Base-by-base conservation (phyloP, 2,329 filamentous ascomycete genomes). In the Colletotrichum sp. region DNA sequence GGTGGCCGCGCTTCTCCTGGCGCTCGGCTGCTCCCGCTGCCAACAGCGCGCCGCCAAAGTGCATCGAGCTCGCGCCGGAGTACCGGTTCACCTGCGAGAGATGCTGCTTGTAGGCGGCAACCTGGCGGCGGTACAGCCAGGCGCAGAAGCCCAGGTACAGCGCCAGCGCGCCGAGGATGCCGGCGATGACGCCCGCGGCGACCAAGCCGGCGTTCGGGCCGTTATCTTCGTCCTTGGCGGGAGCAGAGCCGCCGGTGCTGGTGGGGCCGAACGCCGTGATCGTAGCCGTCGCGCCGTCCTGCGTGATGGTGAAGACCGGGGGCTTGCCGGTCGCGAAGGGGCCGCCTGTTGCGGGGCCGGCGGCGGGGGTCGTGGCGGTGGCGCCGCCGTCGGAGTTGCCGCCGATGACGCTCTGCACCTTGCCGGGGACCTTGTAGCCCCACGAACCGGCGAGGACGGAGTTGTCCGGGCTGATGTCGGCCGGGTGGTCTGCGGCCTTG, bases 121-220 rank as follows among this genome's bases (percentile, higher is more conserved):
- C 89, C 82, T 94, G 93, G 65, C 92, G 92, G 32, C 93, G 89
- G 86, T 95, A 95, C 9, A 96, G 86, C 91, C 92, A 95, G 21
- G 91, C 89, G 84, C 93, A 94, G 86, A 94, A 95, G 62, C 91
- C 92, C 15, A 95, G 89, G 82, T 95, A 95, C 3, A 86, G 85
- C 3, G 92, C 92, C 0, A 92, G 80, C 21, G 94, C 79, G 64
- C 91, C 91, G 6, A 94, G 88, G 6, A 93, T 80, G n/a, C 92
- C 93, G 1, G 94, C 94, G 36, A 95, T 86, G 24, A 93, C 84
- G 30, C 87, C 86, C 3, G 88, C 87, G 18, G 86, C 86, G 67
- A 90, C 87, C 16, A 88, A 85, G 1, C 87, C 87, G 0, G 83
- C 81, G 34, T 83, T 85, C 15, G 81, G 12, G 9, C 70, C 13